A percentile compares a stretch with the other conserved stretches of the same genome.
phyloP scores from a whole-genome alignment of 805 yeast species.

The Wickerhamiella sergipiensis region DNA sequence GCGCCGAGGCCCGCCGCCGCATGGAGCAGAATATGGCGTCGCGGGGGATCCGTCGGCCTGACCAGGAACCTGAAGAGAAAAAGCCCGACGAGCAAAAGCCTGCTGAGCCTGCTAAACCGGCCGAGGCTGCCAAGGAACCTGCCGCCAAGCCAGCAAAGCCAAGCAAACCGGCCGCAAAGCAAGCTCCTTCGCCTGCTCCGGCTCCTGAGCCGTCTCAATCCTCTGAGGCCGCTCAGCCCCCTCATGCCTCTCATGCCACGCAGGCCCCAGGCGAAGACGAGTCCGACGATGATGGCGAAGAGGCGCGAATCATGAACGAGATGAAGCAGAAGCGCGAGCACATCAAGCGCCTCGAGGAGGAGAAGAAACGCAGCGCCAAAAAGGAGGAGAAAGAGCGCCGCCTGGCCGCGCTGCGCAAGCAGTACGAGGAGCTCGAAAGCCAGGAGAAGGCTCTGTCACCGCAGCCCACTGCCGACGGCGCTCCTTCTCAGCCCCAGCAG shows the following conservation, averaged over 20 bases:
- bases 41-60: constrained; percentile 15
- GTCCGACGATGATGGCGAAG: constrained; percentile 26
- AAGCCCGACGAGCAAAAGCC: background rate
- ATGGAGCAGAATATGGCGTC: constrained; percentile 18
- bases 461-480: background rate
- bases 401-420: constrained; percentile 17
- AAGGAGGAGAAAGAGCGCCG: constrained; percentile 20
- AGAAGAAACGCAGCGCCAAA: constrained; percentile 18
- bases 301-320: constrained; percentile 26
- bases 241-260: no score
- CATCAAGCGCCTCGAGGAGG: constrained; percentile 25
- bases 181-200: background rate
- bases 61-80: background rate
- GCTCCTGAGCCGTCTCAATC: constrained; percentile 5
- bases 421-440: constrained; percentile 17
- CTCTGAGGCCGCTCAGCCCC: no score
- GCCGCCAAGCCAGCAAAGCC: constrained; percentile 1
- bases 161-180: background rate
- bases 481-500: background rate
- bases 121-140: background rate
- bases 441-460: constrained; percentile 17
- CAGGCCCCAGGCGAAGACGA: no score
- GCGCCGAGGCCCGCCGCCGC: constrained; percentile 20
- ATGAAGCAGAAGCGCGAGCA: constrained; percentile 27
- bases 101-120: constrained; percentile 2